These are phyloP conservation scores for Citeromyces matritensis DNA, from an alignment of 805 yeast species.

Conservation along the genomic window DNA sequence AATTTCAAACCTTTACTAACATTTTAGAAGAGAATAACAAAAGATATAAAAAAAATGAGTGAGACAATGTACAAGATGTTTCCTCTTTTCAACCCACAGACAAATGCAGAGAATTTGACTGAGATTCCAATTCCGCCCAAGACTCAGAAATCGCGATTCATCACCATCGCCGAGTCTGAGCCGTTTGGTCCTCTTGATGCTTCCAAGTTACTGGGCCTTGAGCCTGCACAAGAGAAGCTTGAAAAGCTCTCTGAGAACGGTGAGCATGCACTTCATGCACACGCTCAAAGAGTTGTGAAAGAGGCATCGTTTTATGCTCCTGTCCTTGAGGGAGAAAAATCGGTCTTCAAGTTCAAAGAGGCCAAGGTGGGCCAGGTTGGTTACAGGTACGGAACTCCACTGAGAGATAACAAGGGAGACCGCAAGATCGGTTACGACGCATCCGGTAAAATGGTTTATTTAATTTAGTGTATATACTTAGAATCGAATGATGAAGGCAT, in stretches of 20 bases:
- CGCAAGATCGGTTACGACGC: conserved; percentile 61
- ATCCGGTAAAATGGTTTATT: conserved; percentile 37
- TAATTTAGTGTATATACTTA: conserved; percentile 8
- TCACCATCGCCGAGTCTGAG: conserved; percentile 85
- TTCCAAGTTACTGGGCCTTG: conserved; percentile 65
- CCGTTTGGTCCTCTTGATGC: conserved; percentile 96
- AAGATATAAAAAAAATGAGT: conserved; percentile 46
- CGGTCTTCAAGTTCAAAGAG: conserved; percentile 58
- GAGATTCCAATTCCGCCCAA: conserved; percentile 86
- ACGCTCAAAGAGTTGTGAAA: conserved; percentile 8
- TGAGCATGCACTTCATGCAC: conserved; percentile 26
- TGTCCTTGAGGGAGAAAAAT: conserved; percentile 52
- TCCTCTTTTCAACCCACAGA: conserved; percentile 45
- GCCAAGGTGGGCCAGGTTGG: conserved; percentile 81
- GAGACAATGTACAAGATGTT: conserved; percentile 62
- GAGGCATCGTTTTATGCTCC: conserved; percentile 33
- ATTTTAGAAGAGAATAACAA: conserved; percentile 27
- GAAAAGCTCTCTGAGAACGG: conserved; percentile 50
- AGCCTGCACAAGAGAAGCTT: conserved; percentile 76
- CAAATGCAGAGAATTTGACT: conserved; percentile 61
- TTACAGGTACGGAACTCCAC: conserved; percentile 78
- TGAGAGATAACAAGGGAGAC: conserved; percentile 81
- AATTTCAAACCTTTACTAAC: conserved; percentile 20
- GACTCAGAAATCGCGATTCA: conserved; percentile 67
- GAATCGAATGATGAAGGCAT: no score